Percentiles rank a stretch among this genome's conserved stretches.
phyloP scores from a whole-genome alignment of 2,329 filamentous ascomycete genomes.

The Thelonectria rubi region DNA sequence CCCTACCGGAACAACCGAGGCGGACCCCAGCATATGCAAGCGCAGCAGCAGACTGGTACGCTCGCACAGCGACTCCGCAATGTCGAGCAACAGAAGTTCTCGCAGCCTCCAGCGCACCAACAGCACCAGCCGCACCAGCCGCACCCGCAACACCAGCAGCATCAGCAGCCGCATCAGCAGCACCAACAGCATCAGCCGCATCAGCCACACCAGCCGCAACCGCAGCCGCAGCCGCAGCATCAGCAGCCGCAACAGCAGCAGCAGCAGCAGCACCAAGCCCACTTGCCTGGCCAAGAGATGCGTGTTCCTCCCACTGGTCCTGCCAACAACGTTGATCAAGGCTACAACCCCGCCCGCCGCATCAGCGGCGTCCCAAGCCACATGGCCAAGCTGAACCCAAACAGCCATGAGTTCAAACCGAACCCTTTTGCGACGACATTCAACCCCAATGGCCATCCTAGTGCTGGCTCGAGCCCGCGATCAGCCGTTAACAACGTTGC shows the following conservation, averaged over 20 bases:
- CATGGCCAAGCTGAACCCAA: slow-evolving; percentile 69
- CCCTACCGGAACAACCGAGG: slow-evolving; percentile 59
- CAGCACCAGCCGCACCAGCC: slow-evolving; percentile 54
- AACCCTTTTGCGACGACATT: slow-evolving; percentile 84
- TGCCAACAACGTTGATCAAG: slow-evolving; percentile 62
- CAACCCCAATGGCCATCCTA: slow-evolving; percentile 74
- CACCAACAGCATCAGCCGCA: too few relatives aligned
- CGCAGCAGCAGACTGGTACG: slow-evolving; percentile 54
- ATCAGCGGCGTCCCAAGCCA: slow-evolving; percentile 61
- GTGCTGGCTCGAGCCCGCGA: slow-evolving; percentile 76
- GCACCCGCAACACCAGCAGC: too few relatives aligned
- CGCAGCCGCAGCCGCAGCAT: slow-evolving; percentile 56
- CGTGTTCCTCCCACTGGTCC: slow-evolving; percentile 80
- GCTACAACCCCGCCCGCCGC: slow-evolving; percentile 59
- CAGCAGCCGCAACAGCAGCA: slow-evolving; percentile 53
- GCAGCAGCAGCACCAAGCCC: slow-evolving; percentile 55
- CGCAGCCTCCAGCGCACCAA: slow-evolving; percentile 54
- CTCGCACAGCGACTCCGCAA: slow-evolving; percentile 62
- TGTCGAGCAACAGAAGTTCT: slow-evolving; percentile 62
- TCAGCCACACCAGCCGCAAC: slow-evolving; percentile 50
- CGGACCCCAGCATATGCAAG: slow-evolving; percentile 53
- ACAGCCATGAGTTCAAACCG: slow-evolving; percentile 83
- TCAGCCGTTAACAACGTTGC: slow-evolving; percentile 64
- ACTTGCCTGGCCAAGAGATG: slow-evolving; percentile 69
- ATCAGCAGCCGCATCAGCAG: too few relatives aligned